These are phyloP conservation scores for Alternaria postmessia DNA, from an alignment of 2,329 filamentous ascomycete genomes.

Conservation along the genomic window DNA sequence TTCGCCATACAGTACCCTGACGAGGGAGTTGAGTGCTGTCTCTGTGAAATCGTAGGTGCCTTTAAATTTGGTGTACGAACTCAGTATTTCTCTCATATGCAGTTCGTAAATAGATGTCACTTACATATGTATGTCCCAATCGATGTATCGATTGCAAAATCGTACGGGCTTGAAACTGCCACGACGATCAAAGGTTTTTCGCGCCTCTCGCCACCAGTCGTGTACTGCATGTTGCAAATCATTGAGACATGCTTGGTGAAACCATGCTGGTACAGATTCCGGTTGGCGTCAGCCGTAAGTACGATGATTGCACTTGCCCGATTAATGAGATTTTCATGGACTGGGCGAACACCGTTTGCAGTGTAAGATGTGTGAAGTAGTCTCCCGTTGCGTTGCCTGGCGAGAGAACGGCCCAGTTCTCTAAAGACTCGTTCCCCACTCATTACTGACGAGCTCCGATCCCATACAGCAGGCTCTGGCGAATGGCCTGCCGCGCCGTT, in stretches of 20 bases:
- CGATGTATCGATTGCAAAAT: slow-evolving; percentile 90
- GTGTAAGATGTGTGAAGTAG: slow-evolving; percentile 95
- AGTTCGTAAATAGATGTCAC: not conserved
- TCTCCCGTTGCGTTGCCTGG: slow-evolving; percentile 83
- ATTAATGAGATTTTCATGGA: slow-evolving; percentile 92
- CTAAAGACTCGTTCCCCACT: slow-evolving; percentile 93
- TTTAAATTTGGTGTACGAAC: not conserved
- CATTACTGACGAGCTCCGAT: slow-evolving; percentile 73
- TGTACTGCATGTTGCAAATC: slow-evolving; percentile 84
- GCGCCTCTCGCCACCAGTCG: slow-evolving; percentile 72
- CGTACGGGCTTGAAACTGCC: slow-evolving; percentile 85
- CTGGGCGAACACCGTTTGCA: slow-evolving; percentile 87
- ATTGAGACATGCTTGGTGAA: slow-evolving; percentile 97
- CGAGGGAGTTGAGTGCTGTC: slow-evolving; percentile 83
- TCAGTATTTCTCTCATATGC: not conserved
- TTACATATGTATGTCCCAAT: slow-evolving; percentile 92
- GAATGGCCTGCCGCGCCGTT: slow-evolving; percentile 58
- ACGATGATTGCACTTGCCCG: slow-evolving; percentile 88
- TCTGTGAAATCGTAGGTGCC: slow-evolving; percentile 96
- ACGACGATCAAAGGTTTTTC: slow-evolving; percentile 90
- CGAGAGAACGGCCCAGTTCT: slow-evolving; percentile 86
- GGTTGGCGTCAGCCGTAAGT: slow-evolving; percentile 90
- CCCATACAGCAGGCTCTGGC: slow-evolving; percentile 64
- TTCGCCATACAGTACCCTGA: slow-evolving; percentile 84
- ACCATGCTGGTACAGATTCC: slow-evolving; percentile 90